These are phyloP conservation scores for Taiozyma sp. DNA, from an alignment of 1,139 yeast species.

Conservation along the genomic window DNA sequence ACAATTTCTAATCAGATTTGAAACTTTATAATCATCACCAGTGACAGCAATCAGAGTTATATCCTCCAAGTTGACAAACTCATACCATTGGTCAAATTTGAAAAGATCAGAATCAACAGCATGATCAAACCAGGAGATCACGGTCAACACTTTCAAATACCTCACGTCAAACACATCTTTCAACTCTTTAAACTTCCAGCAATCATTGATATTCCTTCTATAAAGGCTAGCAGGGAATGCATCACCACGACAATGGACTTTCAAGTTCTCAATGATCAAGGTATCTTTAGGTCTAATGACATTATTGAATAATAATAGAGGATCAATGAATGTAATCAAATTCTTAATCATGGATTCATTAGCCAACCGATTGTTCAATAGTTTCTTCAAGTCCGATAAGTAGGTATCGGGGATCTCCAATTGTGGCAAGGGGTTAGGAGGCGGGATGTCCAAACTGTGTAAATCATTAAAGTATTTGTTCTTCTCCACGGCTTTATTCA, in stretches of 20 bases:
- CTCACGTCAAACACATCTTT: conserved; percentile 31
- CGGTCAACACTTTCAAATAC: conserved; percentile 30
- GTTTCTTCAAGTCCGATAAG: conserved; percentile 25
- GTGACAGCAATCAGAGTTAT: conserved; percentile 35
- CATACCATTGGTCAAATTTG: conserved; percentile 30
- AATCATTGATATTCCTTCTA: conserved; percentile 8
- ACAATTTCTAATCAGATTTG: conserved; percentile 26
- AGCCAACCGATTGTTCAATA: conserved; percentile 23
- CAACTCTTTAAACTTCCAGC: conserved; percentile 19
- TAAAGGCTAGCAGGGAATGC: conserved; percentile 27
- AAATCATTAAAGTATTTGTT: conserved; percentile 25
- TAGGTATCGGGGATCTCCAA: conserved; percentile 25
- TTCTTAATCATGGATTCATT: conserved; percentile 19
- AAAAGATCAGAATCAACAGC: conserved; percentile 26
- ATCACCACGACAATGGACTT: conserved; percentile 35
- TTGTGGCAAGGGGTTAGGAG: conserved; percentile 33
- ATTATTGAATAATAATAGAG: conserved; percentile 29
- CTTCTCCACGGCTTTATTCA: conserved; percentile 29
- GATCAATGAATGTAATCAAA: conserved; percentile 33
- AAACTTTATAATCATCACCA: conserved; percentile 24
- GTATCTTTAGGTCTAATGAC: conserved; percentile 17
- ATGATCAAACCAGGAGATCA: conserved; percentile 36
- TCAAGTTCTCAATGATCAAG: conserved; percentile 30
- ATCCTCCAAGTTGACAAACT: conserved; percentile 31
- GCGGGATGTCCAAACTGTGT: conserved; percentile 34